Conservation (phyloP, 352 stramenopile species). For the Phytophthora syringae region DNA sequence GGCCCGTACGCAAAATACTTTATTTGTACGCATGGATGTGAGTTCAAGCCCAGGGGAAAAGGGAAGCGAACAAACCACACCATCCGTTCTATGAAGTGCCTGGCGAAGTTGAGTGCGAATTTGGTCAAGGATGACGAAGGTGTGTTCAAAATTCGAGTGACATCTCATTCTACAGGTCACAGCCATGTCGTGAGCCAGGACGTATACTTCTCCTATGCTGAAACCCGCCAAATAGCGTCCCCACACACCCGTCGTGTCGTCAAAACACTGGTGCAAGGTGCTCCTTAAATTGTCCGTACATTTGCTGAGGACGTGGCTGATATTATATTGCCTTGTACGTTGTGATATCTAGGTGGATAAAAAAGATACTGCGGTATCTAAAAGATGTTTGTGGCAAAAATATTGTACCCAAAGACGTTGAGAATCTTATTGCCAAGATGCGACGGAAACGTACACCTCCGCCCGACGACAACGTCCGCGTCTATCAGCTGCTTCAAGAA, state of each 20-base stretch:
- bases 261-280: conserved; percentile 11
- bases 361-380: not conserved
- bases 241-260: not conserved
- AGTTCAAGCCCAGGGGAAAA: conserved; percentile 3
- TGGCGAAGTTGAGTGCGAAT: not conserved
- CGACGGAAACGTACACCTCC: not conserved
- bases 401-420: not conserved
- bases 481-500: not conserved
- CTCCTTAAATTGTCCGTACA: too few relatives aligned
- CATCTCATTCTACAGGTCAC: not conserved
- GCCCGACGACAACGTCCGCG: conserved; percentile 3
- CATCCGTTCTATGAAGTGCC: not conserved
- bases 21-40: conserved; percentile 5
- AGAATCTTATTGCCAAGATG: conserved; percentile 1
- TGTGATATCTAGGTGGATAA: not conserved
- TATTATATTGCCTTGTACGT: too few relatives aligned
- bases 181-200: not conserved
- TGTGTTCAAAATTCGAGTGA: not conserved
- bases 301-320: too few relatives aligned
- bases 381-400: not conserved
- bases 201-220: conserved; percentile 1
- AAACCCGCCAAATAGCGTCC: not conserved
- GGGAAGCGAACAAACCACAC: conserved; percentile 5
- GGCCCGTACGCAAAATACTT: not conserved
- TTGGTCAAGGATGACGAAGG: not conserved